Base-by-base conservation (phyloP, 352 stramenopile species). In the Phytophthora sojae region DNA sequence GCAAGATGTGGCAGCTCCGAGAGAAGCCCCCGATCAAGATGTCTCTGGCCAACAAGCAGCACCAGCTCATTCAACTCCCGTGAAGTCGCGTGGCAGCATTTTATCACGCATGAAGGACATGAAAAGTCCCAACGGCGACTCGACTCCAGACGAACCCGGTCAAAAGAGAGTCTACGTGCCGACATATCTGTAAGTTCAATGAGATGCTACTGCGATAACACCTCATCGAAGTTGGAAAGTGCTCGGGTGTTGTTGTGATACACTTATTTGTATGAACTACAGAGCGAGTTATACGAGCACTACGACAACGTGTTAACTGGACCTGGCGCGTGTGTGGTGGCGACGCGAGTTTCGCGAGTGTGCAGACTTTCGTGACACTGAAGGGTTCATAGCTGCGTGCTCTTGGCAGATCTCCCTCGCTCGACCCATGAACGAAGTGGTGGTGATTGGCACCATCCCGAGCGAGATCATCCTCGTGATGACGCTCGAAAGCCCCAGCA, bases 371-470 rank as follows among this genome's bases (percentile, higher is more conserved):
- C 44, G 52, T 44, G 64, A 49, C 17, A 12, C 35, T 42, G 55
- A 57, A 42, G 61, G 19, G n/a, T 44, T 12, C 39, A 52, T 44
- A 6, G 45, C 25, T 12, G 61, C 15, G 50, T 69, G 72, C 1
- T 84, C 76, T 26, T 73, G 63, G 44, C 79, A 82, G 23, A 77
- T 62, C 39, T 75, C 69, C 32, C 75, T 64, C 7, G 81, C 64
- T 4, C 77, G 74, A 15, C 74, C 67, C 64, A 88, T 80, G 63
- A 90, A 91, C 17, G 81, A 90, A 7, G 78, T 88, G 35, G 83
- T 90, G n/a, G 83, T 90, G 69, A 91, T 86, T 9, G 81, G 83
- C 58, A 91, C 76, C 81, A 91, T 91, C n/a, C 83, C 83, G 32
- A 91, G 71, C 44, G 83, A 90, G 63, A 89, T 89, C 63, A 86